Percentiles rank a stretch among this genome's conserved stretches.
phyloP scores from a whole-genome alignment of 164 flowering plant species.

The Magnolia officinalis region DNA sequence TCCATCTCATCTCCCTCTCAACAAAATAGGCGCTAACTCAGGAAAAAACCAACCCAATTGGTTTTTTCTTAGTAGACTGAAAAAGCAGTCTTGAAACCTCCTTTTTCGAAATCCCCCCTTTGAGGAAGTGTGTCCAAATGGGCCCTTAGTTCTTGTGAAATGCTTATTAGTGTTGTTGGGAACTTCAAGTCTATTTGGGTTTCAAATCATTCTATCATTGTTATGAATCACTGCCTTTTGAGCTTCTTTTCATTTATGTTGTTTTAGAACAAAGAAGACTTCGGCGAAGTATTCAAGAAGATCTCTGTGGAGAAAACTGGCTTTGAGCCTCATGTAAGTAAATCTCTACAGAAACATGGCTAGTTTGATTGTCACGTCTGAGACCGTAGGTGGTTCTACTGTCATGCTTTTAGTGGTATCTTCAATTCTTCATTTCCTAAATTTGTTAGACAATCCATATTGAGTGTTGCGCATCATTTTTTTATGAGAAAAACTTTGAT shows the following conservation, averaged over 20 bases:
- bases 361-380: not conserved
- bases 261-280: conserved; percentile 50
- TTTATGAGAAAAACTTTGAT: too few relatives aligned
- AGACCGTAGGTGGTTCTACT: not conserved
- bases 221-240: not conserved
- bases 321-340: conserved; percentile 62
- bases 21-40: too few relatives aligned
- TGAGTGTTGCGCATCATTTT: not conserved
- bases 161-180: not conserved
- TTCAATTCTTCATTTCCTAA: not conserved
- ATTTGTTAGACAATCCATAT: not conserved
- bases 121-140: too few relatives aligned
- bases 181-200: not conserved
- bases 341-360: not conserved
- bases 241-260: not conserved
- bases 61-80: too few relatives aligned
- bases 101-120: too few relatives aligned
- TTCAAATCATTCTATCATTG: not conserved
- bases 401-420: not conserved
- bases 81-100: too few relatives aligned
- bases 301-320: conserved; percentile 46
- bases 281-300: conserved; percentile 42
- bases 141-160: not conserved
- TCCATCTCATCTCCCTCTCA: too few relatives aligned
- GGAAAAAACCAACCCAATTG: too few relatives aligned